A percentile compares a stretch with the other conserved stretches of the same genome.
Conservation (phyloP, 1,139 yeast genomes). For the Fermentozyma sake region DNA sequence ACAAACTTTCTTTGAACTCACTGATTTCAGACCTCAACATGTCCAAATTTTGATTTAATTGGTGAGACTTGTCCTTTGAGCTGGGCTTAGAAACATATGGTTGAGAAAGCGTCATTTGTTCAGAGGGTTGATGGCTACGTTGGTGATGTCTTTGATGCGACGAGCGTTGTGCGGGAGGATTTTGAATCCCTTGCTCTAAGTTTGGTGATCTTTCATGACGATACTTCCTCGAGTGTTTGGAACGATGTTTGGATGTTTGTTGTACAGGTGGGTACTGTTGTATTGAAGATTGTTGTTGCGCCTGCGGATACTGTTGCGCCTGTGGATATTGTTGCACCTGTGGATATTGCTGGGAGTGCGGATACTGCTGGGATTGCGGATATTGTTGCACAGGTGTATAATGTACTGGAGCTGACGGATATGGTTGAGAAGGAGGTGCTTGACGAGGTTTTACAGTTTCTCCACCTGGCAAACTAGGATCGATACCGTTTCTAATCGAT, state of each 20-base stretch:
- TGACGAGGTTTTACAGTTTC: constrained; percentile 7
- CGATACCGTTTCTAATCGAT: constrained; percentile 8
- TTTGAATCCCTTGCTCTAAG: no score
- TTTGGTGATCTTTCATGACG: no score
- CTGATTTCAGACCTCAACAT: constrained; percentile 41
- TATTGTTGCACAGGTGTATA: constrained; percentile 5
- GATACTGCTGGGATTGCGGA: constrained; percentile 2
- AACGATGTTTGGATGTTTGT: not conserved
- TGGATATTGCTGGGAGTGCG: constrained; percentile 4
- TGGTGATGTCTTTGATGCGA: constrained; percentile 12
- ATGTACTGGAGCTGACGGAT: constrained; percentile 2
- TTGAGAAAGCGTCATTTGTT: constrained; percentile 9
- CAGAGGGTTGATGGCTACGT: constrained; percentile 7
- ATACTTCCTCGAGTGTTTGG: no score
- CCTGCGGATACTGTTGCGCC: constrained; percentile 7
- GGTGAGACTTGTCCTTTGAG: constrained; percentile 23
- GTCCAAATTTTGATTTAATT: constrained; percentile 41
- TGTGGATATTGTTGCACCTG: constrained; percentile 5
- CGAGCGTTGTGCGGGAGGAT: no score
- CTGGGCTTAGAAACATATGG: constrained; percentile 14
- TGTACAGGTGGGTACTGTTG: not conserved
- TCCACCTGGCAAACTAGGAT: constrained; percentile 4
- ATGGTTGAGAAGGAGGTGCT: constrained; percentile 9
- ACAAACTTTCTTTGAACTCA: constrained; percentile 43
- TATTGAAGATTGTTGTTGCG: constrained; percentile 5